Evolutionary conservation across 176 grass and related monocot genomes (phyloP).

Genomic region (Dactylis glomerata): DNA sequence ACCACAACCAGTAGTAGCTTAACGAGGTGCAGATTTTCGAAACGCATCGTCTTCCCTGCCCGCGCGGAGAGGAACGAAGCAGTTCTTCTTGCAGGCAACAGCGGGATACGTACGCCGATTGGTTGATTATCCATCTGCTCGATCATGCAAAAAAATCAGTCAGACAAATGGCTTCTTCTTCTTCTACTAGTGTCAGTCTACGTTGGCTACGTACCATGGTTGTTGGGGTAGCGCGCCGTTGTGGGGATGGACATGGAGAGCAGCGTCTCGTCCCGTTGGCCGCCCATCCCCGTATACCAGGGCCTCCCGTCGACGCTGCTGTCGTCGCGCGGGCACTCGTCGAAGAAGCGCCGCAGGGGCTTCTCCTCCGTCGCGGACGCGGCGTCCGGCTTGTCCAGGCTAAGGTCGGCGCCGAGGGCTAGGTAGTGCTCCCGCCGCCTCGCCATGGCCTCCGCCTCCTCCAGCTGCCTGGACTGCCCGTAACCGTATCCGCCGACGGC

Average conservation of each 20-base stretch:
- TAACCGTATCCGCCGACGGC: constrained; percentile 1
- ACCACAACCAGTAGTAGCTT: not conserved
- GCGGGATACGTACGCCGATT: not conserved
- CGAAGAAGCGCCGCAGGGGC: constrained; percentile 77
- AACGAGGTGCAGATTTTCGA: not conserved
- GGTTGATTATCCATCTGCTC: not conserved
- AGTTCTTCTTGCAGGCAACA: not conserved
- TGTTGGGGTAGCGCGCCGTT: constrained; percentile 12
- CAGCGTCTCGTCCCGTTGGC: constrained; percentile 44
- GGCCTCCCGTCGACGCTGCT: constrained; percentile 12
- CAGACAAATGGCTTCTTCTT: not conserved
- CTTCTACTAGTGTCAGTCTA: not conserved
- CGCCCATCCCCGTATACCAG: constrained; percentile 31
- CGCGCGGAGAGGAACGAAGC: not conserved
- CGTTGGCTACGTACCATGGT: not conserved
- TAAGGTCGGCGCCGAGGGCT: constrained; percentile 61
- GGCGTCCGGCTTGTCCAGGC: constrained; percentile 45
- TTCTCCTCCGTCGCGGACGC: constrained; percentile 26
- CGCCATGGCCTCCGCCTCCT: constrained; percentile 26
- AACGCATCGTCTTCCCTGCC: not conserved
- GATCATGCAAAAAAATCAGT: not conserved
- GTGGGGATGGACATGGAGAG: constrained; percentile 60
- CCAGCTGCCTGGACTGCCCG: not conserved
- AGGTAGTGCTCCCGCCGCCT: constrained; percentile 60
- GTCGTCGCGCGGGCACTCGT: constrained; percentile 59